These are phyloP conservation scores for Phytophthora cactorum DNA, from an alignment of 352 stramenopile species.

Conservation along the genomic window DNA sequence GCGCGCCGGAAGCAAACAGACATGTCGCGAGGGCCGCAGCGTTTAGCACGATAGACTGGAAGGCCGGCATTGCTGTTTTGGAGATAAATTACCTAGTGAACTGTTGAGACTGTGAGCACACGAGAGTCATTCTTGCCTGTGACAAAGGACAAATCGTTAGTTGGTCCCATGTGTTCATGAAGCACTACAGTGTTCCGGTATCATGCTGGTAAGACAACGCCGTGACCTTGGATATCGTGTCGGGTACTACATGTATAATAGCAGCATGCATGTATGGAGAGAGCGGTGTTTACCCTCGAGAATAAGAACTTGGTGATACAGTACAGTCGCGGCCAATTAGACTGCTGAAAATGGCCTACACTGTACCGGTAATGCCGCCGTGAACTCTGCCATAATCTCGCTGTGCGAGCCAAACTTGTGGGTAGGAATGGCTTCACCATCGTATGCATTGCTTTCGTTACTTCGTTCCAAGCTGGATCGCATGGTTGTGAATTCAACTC, in stretches of 20 bases:
- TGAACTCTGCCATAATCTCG: slow-evolving; percentile 1
- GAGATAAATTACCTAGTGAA: slow-evolving; percentile 7
- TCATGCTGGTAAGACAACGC: background rate
- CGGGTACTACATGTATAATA: no score
- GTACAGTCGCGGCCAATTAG: background rate
- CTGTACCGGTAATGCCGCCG: background rate
- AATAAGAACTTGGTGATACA: background rate
- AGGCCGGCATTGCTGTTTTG: slow-evolving; percentile 9
- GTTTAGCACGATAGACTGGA: slow-evolving; percentile 4
- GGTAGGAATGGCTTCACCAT: slow-evolving; percentile 20
- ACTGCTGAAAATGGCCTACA: background rate
- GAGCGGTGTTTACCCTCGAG: background rate
- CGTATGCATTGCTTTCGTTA: slow-evolving; percentile 1
- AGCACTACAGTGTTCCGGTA: background rate
- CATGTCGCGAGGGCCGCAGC: slow-evolving; percentile 4
- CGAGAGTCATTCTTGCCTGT: background rate
- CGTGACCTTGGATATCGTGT: background rate
- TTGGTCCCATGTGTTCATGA: slow-evolving; percentile 18
- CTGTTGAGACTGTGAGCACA: background rate
- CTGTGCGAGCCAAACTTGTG: slow-evolving; percentile 1
- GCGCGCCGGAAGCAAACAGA: background rate
- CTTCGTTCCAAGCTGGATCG: slow-evolving; percentile 4
- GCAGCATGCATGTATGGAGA: background rate
- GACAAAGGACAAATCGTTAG: slow-evolving; percentile 20
- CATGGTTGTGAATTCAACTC: background rate